Conservation (phyloP, 495 filamentous ascomycete species). For the Tuber borchii region DNA sequence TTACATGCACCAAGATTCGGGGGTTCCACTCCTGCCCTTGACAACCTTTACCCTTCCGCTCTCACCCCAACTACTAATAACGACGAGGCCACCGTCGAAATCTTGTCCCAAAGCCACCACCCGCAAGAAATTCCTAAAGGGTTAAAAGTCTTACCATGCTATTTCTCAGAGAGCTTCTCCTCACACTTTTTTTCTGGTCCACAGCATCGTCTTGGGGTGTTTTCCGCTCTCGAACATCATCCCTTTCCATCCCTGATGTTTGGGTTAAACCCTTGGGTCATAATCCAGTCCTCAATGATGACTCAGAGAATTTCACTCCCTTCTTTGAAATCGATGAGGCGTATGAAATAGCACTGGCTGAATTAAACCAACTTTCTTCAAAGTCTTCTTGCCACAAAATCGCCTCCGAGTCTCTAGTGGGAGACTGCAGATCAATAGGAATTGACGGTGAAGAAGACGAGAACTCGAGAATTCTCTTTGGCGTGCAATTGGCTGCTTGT, state of each 20-base stretch:
- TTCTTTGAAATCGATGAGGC: conserved; percentile 19
- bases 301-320: conserved; percentile 6
- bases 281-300: background rate
- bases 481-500: conserved; percentile 36
- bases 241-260: background rate
- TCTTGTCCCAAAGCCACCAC: background rate
- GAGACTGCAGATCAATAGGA: conserved; percentile 28
- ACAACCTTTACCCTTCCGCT: background rate
- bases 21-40: background rate
- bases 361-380: conserved; percentile 29
- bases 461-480: conserved; percentile 31
- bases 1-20: background rate
- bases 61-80: background rate
- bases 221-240: background rate
- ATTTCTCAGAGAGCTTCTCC: background rate
- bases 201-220: background rate
- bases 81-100: background rate
- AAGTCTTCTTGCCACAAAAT: conserved; percentile 36
- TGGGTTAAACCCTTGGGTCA: background rate
- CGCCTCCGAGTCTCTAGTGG: conserved; percentile 32
- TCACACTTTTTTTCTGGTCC: background rate
- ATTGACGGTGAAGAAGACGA: conserved; percentile 9
- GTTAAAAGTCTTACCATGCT: background rate
- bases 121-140: background rate
- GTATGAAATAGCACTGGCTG: conserved; percentile 26